A percentile compares a stretch with the other conserved stretches of the same genome.
These are phyloP conservation scores for Sedum album DNA, from an alignment of 164 flowering plant species.

Conservation along the genomic window DNA sequence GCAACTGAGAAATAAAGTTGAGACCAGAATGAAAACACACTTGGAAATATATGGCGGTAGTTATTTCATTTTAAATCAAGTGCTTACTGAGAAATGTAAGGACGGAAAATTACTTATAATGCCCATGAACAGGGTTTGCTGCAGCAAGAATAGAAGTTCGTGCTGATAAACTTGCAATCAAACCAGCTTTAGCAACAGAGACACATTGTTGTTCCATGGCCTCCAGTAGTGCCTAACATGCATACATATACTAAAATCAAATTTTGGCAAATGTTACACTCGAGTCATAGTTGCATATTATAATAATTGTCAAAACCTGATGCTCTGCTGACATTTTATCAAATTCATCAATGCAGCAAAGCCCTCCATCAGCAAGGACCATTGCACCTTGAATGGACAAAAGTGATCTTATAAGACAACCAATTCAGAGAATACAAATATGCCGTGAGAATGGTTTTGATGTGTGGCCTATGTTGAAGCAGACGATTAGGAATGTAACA, in stretches of 20 bases:
- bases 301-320: constrained; percentile 42
- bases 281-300: background rate
- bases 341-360: constrained; percentile 98
- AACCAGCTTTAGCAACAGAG: constrained; percentile 98
- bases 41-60: background rate
- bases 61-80: background rate
- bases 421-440: background rate
- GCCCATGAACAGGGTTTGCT: constrained; percentile 99
- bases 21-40: background rate
- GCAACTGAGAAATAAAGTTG: background rate
- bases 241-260: background rate
- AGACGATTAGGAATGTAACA: background rate
- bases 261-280: background rate
- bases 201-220: constrained; percentile 99
- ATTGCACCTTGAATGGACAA: constrained; percentile 58
- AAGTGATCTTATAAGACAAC: constrained; percentile 1
- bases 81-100: background rate
- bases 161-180: constrained; percentile 96
- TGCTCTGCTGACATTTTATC: constrained; percentile 99
- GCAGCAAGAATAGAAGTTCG: constrained; percentile 93
- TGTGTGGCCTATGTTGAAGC: background rate
- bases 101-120: constrained; percentile 62
- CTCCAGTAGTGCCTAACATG: constrained; percentile 74
- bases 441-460: background rate
- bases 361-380: constrained; percentile 99